These are phyloP conservation scores for Amylostereum areolatum DNA, from an alignment of 1,284 basidiomycete species.

Conservation along the genomic window DNA sequence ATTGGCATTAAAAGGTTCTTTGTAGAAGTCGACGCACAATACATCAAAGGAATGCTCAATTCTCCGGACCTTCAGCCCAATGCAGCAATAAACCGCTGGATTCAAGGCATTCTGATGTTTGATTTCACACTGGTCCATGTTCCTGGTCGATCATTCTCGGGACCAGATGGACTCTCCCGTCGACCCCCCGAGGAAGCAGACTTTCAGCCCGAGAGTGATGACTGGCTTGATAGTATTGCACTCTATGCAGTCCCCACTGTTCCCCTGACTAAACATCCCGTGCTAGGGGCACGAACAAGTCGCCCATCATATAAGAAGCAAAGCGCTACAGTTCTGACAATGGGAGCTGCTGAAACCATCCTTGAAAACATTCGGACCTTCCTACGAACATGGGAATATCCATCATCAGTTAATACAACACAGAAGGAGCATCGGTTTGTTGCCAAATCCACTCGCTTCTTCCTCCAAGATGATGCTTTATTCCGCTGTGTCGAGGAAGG, in stretches of 20 bases:
- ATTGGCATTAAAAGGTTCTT: conserved; percentile 22
- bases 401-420: too few species aligned
- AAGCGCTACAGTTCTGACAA: too few species aligned
- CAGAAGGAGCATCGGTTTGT: conserved; percentile 8
- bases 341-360: too few species aligned
- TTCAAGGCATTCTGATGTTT: conserved; percentile 29
- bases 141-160: conserved; percentile 20
- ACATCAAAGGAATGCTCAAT: conserved; percentile 33
- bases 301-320: too few species aligned
- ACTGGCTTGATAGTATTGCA: too few species aligned
- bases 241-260: too few species aligned
- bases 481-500: not conserved
- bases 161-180: conserved; percentile 26
- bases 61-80: conserved; percentile 30
- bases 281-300: too few species aligned
- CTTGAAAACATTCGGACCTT: too few species aligned
- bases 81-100: conserved; percentile 35
- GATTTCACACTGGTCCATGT: conserved; percentile 31
- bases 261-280: too few species aligned
- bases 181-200: too few species aligned
- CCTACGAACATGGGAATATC: too few species aligned
- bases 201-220: too few species aligned
- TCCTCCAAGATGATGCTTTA: conserved; percentile 4
- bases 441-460: conserved; percentile 8
- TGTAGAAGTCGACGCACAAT: conserved; percentile 32